A percentile compares a stretch with the other conserved stretches of the same genome.
These are phyloP conservation scores for Kalmusia sp. DNA, from an alignment of 2,329 filamentous ascomycete species.

Conservation along the genomic window DNA sequence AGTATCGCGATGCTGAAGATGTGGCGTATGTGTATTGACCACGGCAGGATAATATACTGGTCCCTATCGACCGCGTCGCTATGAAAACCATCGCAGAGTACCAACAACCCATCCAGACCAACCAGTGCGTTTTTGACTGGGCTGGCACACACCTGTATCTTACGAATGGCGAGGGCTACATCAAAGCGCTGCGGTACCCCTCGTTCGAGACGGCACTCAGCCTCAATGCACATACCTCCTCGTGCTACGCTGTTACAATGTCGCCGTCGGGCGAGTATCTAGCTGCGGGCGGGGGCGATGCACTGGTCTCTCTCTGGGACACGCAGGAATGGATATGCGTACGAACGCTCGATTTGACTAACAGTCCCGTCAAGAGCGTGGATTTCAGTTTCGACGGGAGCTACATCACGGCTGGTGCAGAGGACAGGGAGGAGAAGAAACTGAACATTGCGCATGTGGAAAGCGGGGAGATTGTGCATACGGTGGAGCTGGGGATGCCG, in stretches of 20 bases:
- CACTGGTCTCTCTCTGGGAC: slow-evolving; percentile 79
- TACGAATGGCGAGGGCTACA: slow-evolving; percentile 73
- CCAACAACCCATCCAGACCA: slow-evolving; percentile 70
- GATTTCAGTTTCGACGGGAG: slow-evolving; percentile 81
- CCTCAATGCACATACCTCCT: slow-evolving; percentile 75
- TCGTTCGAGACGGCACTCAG: slow-evolving; percentile 58
- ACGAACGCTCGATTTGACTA: slow-evolving; percentile 72
- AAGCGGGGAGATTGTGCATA: slow-evolving; percentile 75
- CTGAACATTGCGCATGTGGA: slow-evolving; percentile 77
- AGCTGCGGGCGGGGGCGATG: slow-evolving; percentile 78
- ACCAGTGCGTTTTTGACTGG: slow-evolving; percentile 78
- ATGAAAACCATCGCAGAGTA: slow-evolving; percentile 64
- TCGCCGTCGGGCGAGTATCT: slow-evolving; percentile 75
- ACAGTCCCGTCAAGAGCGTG: slow-evolving; percentile 73
- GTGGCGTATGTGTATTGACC: background rate
- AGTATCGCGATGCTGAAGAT: slow-evolving; percentile 22
- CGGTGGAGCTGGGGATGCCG: slow-evolving; percentile 70
- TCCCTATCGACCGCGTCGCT: slow-evolving; percentile 67
- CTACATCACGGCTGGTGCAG: slow-evolving; percentile 75
- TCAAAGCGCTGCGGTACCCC: slow-evolving; percentile 67
- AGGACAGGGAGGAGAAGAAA: slow-evolving; percentile 74
- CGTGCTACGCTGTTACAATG: slow-evolving; percentile 72
- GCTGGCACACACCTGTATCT: slow-evolving; percentile 73
- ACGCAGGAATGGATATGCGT: slow-evolving; percentile 79
- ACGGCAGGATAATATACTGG: slow-evolving; percentile 67